Percentiles rank a stretch among this genome's conserved stretches.
phyloP scores from a whole-genome alignment of 73 alveolate species.

The Blepharisma japonicum region DNA sequence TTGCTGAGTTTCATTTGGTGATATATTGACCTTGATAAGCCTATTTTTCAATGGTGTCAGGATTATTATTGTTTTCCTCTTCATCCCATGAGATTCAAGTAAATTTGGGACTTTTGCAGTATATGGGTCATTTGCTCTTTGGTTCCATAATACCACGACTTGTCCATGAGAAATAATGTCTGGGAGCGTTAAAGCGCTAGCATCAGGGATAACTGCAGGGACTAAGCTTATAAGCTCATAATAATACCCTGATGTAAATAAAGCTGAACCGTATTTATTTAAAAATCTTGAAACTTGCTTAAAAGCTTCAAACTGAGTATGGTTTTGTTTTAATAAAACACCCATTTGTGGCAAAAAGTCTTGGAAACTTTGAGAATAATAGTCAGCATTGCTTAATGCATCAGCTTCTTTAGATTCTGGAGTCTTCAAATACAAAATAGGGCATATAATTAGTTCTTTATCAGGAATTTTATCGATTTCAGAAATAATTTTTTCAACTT shows the following conservation, averaged over 20 bases:
- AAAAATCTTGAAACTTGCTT: not conserved
- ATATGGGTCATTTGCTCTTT: not conserved
- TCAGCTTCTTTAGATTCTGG: not conserved
- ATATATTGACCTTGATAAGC: not conserved
- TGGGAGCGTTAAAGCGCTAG: too few species aligned
- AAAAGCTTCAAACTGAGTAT: not conserved
- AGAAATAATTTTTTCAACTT: not conserved
- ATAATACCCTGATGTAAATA: too few species aligned
- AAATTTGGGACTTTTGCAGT: not conserved
- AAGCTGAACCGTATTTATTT: too few species aligned
- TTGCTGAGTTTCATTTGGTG: not conserved
- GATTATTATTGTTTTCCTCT: not conserved
- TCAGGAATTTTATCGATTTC: not conserved
- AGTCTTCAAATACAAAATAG: not conserved
- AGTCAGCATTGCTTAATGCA: not conserved
- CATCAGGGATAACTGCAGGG: too few species aligned
- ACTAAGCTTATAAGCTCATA: too few species aligned
- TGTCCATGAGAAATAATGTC: not conserved
- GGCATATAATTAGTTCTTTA: not conserved
- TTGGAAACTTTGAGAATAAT: not conserved
- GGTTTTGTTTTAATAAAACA: not conserved
- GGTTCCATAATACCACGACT: conserved; percentile 2
- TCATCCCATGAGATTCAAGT: conserved; percentile 6
- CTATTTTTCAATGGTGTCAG: conserved; percentile 3
- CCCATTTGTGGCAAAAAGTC: conserved; percentile 2